Conservation (phyloP, 2,329 filamentous ascomycete species). For the Diaporthe ampelina region DNA sequence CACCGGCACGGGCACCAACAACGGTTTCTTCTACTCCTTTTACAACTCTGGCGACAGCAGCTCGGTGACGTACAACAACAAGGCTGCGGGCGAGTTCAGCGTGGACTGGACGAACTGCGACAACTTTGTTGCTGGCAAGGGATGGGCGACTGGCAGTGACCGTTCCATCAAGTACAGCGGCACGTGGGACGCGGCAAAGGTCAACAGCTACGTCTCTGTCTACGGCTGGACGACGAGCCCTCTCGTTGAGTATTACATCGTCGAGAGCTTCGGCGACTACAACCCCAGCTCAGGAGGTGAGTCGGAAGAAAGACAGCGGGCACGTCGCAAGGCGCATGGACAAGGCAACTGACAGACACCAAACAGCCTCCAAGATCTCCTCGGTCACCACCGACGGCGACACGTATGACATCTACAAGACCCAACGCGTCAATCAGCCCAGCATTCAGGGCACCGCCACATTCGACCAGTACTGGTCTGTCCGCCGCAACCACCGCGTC, state of each 20-base stretch:
- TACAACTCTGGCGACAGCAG: conserved; percentile 57
- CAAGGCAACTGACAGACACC: not conserved
- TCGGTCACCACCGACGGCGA: conserved; percentile 44
- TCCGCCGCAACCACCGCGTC: conserved; percentile 58
- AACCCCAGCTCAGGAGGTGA: conserved; percentile 41
- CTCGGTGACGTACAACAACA: conserved; percentile 58
- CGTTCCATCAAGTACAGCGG: conserved; percentile 47
- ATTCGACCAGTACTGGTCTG: conserved; percentile 60
- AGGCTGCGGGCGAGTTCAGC: conserved; percentile 55
- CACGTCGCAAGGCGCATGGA: not conserved
- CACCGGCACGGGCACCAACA: conserved; percentile 50
- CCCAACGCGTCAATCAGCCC: conserved; percentile 49
- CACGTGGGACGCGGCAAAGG: conserved; percentile 49
- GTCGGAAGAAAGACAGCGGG: not conserved
- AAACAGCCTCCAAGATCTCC: conserved; percentile 38
- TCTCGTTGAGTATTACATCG: conserved; percentile 49
- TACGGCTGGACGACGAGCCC: conserved; percentile 53
- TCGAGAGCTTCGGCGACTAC: conserved; percentile 46
- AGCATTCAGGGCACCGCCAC: conserved; percentile 57
- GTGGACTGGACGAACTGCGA: conserved; percentile 59
- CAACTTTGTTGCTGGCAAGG: conserved; percentile 71
- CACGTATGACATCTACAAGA: conserved; percentile 45
- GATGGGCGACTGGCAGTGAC: conserved; percentile 66
- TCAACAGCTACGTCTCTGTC: conserved; percentile 49
- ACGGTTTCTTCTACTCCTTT: conserved; percentile 62